These are phyloP conservation scores for Agaricus subrufescens DNA, from an alignment of 768 basidiomycete genomes.

Conservation along the genomic window DNA sequence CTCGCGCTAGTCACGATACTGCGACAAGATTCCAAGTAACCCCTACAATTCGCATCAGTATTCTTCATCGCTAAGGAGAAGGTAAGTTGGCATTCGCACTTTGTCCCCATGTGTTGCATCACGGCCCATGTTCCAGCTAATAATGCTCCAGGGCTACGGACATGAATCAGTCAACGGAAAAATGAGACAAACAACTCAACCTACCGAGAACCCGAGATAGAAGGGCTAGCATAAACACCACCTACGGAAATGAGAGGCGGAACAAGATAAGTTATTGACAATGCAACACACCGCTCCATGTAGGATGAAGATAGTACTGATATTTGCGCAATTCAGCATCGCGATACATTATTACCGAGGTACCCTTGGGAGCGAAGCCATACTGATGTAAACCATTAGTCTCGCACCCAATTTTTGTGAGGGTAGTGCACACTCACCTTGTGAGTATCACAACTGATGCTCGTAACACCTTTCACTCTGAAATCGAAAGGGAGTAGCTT, in stretches of 20 bases:
- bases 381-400: conserved; percentile 44
- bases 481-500: conserved; percentile 83
- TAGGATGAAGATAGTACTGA: conserved; percentile 83
- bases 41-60: conserved; percentile 36
- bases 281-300: conserved; percentile 60
- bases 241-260: conserved; percentile 38
- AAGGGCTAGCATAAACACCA: conserved; percentile 88
- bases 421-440: conserved; percentile 45
- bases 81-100: conserved; percentile 43
- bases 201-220: conserved; percentile 86
- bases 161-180: neutral
- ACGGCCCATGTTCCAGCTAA: conserved; percentile 97
- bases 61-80: neutral
- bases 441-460: conserved; percentile 94
- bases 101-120: conserved; percentile 87
- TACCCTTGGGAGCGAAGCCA: conserved; percentile 93
- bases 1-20: conserved; percentile 75
- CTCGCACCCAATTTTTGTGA: neutral
- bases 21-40: conserved; percentile 83
- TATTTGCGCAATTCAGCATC: conserved; percentile 66
- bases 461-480: conserved; percentile 84
- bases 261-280: neutral
- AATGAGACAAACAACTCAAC: conserved; percentile 12
- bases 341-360: conserved; percentile 94
- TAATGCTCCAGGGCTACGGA: conserved; percentile 75